Percentiles rank a stretch among this genome's conserved stretches.
phyloP scores from a whole-genome alignment of 768 basidiomycete species.

The Leccinum broughii region DNA sequence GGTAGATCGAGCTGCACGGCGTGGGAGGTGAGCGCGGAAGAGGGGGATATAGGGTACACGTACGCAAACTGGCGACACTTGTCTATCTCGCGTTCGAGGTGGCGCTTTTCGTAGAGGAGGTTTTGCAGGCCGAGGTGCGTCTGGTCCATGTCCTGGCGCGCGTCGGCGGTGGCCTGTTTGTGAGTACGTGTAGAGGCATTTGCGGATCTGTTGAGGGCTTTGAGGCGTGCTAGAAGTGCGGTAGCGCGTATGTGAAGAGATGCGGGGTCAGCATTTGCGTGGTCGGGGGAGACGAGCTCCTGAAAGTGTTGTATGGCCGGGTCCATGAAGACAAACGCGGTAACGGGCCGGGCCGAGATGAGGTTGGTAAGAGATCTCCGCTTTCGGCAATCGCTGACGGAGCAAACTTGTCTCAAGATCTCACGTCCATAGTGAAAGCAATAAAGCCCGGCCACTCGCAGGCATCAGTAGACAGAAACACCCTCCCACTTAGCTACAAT shows the following conservation, averaged over 20 bases:
- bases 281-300: conserved; percentile 55
- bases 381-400: conserved; percentile 19
- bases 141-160: conserved; percentile 88
- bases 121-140: conserved; percentile 86
- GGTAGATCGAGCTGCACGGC: conserved; percentile 72
- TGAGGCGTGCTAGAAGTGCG: conserved; percentile 78
- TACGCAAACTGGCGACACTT: conserved; percentile 92
- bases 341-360: conserved; percentile 11
- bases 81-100: conserved; percentile 88
- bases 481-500: conserved; percentile 7
- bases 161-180: conserved; percentile 70
- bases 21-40: conserved; percentile 1
- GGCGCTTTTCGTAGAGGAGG: conserved; percentile 83
- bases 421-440: conserved; percentile 21
- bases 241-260: conserved; percentile 65
- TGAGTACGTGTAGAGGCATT: conserved; percentile 70
- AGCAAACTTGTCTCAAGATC: conserved; percentile 7
- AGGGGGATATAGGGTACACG: conserved; percentile 29
- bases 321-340: conserved; percentile 30
- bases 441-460: conserved; percentile 18
- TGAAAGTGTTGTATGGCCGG: conserved; percentile 61
- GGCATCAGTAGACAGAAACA: neutral
- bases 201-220: conserved; percentile 73
- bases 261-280: conserved; percentile 43
- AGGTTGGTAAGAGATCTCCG: neutral